Percentiles rank a stretch among this genome's conserved stretches.
These are phyloP conservation scores for Cichorium intybus DNA, from an alignment of 140 eudicot species.

Conservation along the genomic window DNA sequence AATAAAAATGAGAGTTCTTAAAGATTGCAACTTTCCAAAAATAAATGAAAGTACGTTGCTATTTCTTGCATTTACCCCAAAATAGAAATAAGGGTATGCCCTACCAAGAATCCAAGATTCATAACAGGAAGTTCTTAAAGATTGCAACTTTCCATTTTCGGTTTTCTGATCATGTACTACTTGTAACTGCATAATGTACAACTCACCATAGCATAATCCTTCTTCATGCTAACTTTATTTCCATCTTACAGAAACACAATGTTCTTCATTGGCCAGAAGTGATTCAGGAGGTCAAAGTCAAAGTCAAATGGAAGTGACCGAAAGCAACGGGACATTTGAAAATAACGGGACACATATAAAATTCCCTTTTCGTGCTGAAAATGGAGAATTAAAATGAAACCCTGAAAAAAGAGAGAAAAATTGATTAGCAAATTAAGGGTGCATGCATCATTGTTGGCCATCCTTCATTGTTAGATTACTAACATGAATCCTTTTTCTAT, in stretches of 20 bases:
- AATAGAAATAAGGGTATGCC: no score
- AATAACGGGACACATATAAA: slow-evolving; percentile 31
- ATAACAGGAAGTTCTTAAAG: no score
- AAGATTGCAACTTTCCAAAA: no score
- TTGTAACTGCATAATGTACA: no score
- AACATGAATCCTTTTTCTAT: slow-evolving; percentile 23
- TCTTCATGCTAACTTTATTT: not conserved
- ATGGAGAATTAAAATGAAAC: slow-evolving; percentile 50
- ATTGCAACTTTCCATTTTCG: no score
- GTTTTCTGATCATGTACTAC: no score
- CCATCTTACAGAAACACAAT: slow-evolving; percentile 52
- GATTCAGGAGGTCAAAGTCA: slow-evolving; percentile 46
- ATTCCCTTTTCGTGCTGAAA: slow-evolving; percentile 45
- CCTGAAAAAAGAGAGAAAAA: slow-evolving; percentile 28
- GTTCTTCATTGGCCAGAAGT: slow-evolving; percentile 61
- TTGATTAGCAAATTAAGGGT: not conserved
- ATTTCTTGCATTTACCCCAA: no score
- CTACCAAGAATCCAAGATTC: no score
- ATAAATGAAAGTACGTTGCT: no score
- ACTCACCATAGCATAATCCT: not conserved
- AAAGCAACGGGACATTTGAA: slow-evolving; percentile 25
- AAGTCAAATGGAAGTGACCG: slow-evolving; percentile 21
- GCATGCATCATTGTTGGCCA: slow-evolving; percentile 39
- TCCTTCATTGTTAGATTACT: slow-evolving; percentile 35
- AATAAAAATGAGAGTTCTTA: no score